A percentile compares a stretch with the other conserved stretches of the same genome.
Evolutionary conservation across 2,329 filamentous ascomycete species (phyloP).

Genomic region (Aspergillus ustus): DNA sequence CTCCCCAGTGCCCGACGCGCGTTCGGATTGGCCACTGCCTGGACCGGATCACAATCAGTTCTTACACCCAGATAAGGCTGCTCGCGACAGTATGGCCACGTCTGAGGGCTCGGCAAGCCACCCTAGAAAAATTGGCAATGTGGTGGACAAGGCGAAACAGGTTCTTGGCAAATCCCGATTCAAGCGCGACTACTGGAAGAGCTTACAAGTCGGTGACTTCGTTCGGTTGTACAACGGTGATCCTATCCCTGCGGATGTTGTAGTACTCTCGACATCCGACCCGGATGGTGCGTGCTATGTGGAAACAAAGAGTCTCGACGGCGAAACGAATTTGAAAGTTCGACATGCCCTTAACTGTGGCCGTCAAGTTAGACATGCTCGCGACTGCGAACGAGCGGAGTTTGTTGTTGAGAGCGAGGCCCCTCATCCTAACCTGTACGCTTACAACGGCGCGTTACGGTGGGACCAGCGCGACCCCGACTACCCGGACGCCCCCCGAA

Average conservation of each 20-base stretch:
- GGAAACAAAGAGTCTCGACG: constrained; percentile 97
- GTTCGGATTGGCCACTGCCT: constrained; percentile 47
- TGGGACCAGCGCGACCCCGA: constrained; percentile 77
- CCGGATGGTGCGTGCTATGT: constrained; percentile 94
- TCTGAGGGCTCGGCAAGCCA: constrained; percentile 29
- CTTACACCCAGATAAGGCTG: constrained; percentile 38
- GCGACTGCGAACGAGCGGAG: constrained; percentile 86
- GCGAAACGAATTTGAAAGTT: constrained; percentile 96
- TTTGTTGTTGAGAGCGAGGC: constrained; percentile 89
- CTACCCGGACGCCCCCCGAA: constrained; percentile 64
- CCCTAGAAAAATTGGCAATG: constrained; percentile 60
- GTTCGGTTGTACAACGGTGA: constrained; percentile 96
- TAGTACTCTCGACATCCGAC: constrained; percentile 91
- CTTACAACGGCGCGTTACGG: constrained; percentile 86
- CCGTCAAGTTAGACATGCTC: constrained; percentile 79
- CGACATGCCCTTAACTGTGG: constrained; percentile 88
- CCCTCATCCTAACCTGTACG: constrained; percentile 91
- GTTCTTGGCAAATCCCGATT: constrained; percentile 77
- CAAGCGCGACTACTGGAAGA: constrained; percentile 95
- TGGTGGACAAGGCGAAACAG: constrained; percentile 74
- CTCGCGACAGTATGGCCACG: constrained; percentile 30
- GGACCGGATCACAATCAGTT: constrained; percentile 35
- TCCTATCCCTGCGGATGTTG: constrained; percentile 89
- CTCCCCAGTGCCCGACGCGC: constrained; percentile 69
- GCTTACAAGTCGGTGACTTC: constrained; percentile 91